Conservation (phyloP, 2,329 filamentous ascomycete species). For the Chrysosphaeria jannelii region DNA sequence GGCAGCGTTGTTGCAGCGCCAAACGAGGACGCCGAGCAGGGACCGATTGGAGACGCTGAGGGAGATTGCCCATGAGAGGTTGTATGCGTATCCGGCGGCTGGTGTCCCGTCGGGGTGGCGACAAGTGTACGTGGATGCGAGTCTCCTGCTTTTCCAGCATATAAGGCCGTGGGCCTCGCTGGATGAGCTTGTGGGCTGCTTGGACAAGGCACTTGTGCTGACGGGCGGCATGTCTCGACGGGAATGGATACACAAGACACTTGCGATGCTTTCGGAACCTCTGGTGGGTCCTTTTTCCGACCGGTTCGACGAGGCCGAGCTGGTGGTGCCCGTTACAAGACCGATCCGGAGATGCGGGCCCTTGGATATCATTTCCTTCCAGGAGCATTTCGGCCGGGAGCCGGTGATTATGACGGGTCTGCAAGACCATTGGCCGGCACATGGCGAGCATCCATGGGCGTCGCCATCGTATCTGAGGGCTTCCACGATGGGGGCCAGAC, state of each 20-base stretch:
- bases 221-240: conserved; percentile 26
- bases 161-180: conserved; percentile 8
- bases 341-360: conserved; percentile 13
- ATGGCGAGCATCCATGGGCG: conserved; percentile 35
- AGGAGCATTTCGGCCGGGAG: conserved; percentile 24
- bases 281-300: conserved; percentile 1
- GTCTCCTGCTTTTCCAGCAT: conserved; percentile 25
- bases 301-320: conserved; percentile 4
- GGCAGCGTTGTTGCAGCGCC: background rate
- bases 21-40: background rate
- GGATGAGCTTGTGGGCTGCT: conserved; percentile 24
- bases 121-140: conserved; percentile 38
- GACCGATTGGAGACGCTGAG: conserved; percentile 25
- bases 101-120: conserved; percentile 38
- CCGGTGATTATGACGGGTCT: conserved; percentile 42
- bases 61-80: conserved; percentile 27
- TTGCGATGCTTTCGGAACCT: conserved; percentile 12
- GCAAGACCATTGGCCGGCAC: conserved; percentile 46
- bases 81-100: conserved; percentile 39
- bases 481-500: conserved; percentile 41
- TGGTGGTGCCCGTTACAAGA: conserved; percentile 12
- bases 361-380: conserved; percentile 27
- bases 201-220: conserved; percentile 54
- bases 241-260: conserved; percentile 18
- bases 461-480: conserved; percentile 43